Conservation (phyloP, 805 yeast genomes). For the Cyberlindnera japonica region DNA sequence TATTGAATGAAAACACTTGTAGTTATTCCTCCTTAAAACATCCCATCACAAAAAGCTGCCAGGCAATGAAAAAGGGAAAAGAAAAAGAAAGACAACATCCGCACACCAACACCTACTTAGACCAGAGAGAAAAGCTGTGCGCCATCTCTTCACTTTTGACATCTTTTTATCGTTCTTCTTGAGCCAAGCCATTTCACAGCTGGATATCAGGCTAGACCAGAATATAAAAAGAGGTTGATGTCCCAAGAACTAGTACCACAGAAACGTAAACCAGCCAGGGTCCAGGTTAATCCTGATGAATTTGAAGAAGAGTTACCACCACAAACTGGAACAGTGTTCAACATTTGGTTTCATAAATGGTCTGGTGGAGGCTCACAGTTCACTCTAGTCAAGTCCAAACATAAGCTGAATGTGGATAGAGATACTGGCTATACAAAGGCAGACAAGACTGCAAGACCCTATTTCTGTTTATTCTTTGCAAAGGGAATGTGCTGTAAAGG, state of each 20-base stretch:
- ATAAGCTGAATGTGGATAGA: constrained; percentile 50
- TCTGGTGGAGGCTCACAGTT: constrained; percentile 48
- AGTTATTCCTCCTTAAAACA: not conserved
- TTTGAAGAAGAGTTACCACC: constrained; percentile 63
- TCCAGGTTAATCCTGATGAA: constrained; percentile 64
- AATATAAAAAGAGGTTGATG: not conserved
- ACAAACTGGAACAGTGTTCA: constrained; percentile 76
- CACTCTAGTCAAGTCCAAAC: constrained; percentile 47
- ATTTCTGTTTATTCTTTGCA: constrained; percentile 80
- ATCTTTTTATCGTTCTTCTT: too few relatives aligned
- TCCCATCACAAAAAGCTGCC: too few relatives aligned
- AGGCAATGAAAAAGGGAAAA: too few relatives aligned
- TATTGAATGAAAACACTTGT: not conserved
- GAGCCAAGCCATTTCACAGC: too few relatives aligned
- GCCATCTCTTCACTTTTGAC: too few relatives aligned
- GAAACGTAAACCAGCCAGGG: constrained; percentile 52
- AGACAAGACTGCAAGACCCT: constrained; percentile 41
- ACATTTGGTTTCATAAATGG: constrained; percentile 89
- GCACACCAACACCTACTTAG: too few relatives aligned
- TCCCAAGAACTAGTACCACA: not conserved
- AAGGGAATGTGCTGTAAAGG: constrained; percentile 86
- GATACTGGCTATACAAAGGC: constrained; percentile 81
- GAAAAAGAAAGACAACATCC: not conserved
- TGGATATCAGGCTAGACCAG: not conserved
- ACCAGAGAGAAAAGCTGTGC: too few relatives aligned